Conservation (phyloP, 2,329 filamentous ascomycete genomes). For the Aspergillus sp. region DNA sequence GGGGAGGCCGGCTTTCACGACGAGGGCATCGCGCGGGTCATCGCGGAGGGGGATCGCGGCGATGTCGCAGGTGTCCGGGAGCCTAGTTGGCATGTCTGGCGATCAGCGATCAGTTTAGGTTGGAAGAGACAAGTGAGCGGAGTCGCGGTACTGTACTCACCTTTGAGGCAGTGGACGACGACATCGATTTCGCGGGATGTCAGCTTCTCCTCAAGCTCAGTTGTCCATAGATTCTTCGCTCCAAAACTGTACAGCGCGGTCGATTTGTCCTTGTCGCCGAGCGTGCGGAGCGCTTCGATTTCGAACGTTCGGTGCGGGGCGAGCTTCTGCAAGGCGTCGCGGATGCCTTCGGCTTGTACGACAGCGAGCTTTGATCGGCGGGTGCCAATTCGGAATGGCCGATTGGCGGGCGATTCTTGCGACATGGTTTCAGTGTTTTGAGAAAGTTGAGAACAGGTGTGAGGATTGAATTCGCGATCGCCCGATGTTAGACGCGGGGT, state of each 20-base stretch:
- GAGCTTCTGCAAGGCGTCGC: slow-evolving; percentile 63
- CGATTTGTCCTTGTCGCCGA: slow-evolving; percentile 83
- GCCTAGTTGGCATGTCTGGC: slow-evolving; percentile 79
- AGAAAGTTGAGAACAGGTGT: background rate
- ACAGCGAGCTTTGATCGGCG: slow-evolving; percentile 79
- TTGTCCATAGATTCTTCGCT: slow-evolving; percentile 66
- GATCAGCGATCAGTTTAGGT: background rate
- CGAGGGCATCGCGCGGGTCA: slow-evolving; percentile 68
- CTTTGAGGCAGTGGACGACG: slow-evolving; percentile 83
- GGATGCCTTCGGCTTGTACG: slow-evolving; percentile 75
- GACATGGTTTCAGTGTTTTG: background rate
- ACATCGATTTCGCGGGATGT: slow-evolving; percentile 70
- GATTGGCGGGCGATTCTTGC: background rate
- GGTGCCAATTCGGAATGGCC: slow-evolving; percentile 65
- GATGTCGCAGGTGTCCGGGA: slow-evolving; percentile 73
- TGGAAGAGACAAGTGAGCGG: background rate
- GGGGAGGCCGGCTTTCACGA: slow-evolving; percentile 53
- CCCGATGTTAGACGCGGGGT: background rate
- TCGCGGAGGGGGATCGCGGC: slow-evolving; percentile 76
- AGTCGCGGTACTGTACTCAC: background rate
- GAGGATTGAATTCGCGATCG: background rate
- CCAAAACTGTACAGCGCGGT: slow-evolving; percentile 79
- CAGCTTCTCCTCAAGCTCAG: slow-evolving; percentile 79
- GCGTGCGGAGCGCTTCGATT: slow-evolving; percentile 70
- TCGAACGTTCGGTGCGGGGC: slow-evolving; percentile 70